These are phyloP conservation scores for Hirschioporus abietinus DNA, from an alignment of 768 basidiomycete genomes.

Conservation along the genomic window DNA sequence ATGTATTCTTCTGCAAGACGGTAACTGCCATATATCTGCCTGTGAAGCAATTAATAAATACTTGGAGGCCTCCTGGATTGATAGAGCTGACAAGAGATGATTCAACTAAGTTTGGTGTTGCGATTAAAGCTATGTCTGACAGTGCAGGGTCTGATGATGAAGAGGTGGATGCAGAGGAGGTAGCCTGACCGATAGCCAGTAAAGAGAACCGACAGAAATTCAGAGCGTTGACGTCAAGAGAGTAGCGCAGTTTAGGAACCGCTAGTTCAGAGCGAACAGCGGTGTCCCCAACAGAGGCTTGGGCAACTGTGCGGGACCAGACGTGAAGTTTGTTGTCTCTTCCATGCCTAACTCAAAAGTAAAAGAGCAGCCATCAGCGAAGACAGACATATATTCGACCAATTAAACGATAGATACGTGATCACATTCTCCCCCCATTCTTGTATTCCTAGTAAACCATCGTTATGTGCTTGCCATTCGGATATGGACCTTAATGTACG, in stretches of 20 bases:
- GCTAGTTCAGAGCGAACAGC: conserved; percentile 47
- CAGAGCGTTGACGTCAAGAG: conserved; percentile 86
- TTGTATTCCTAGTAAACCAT: conserved; percentile 70
- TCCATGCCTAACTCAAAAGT: conserved; percentile 50
- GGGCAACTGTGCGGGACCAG: conserved; percentile 48
- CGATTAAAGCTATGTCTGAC: conserved; percentile 46
- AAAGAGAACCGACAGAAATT: conserved; percentile 92
- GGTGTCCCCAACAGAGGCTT: conserved; percentile 45
- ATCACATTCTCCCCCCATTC: conserved; percentile 66
- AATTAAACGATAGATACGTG: conserved; percentile 46
- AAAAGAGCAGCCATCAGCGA: neutral
- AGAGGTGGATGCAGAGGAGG: conserved; percentile 6
- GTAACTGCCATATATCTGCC: conserved; percentile 87
- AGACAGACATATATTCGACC: conserved; percentile 26
- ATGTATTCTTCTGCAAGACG: conserved; percentile 63
- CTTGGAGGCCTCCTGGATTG: neutral
- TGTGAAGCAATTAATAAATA: conserved; percentile 23
- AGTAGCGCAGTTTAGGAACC: conserved; percentile 50
- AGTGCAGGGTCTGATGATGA: conserved; percentile 10
- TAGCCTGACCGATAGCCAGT: conserved; percentile 19
- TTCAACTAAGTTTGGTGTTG: conserved; percentile 85
- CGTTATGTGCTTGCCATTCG: conserved; percentile 75
- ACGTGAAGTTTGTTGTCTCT: conserved; percentile 83
- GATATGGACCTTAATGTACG: conserved; percentile 66
- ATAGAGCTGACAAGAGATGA: conserved; percentile 60